Base-by-base conservation (phyloP, 176 grass and related monocot genomes). In the Phragmites australis region DNA sequence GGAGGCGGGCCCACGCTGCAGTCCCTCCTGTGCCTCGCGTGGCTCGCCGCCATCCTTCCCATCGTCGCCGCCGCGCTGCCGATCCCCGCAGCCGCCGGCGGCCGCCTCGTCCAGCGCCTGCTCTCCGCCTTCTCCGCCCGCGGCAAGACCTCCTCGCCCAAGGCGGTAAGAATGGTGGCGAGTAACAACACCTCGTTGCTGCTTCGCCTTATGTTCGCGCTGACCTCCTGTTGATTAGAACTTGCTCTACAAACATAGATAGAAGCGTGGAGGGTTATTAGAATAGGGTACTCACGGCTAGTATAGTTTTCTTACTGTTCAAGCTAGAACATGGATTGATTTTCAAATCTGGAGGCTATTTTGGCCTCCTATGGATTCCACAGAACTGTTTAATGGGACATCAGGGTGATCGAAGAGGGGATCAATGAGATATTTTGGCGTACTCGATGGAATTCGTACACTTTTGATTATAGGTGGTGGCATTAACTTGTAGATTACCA, bases 61-160 rank as follows among this genome's bases (percentile, higher is more conserved):
- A 88, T 92, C 74, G 12, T 63, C 44, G 72, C 57, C 61, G 86
- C 83, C 10, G 83, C 90, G 45, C 74, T 92, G 41, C 86, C 90
- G 8, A 54, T 92, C 60, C 86, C 86, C 22, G 31, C 53, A 10
- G 78, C 73, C 45, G 90, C 68, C 22, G 61, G 78, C 23, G 82
- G 78, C 22, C 60, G 83, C 47, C 13, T 89, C 37, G 23, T 86
- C 17, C 86, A 70, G 37, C 60, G 61, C n/a, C 46, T 92, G 12
- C 71, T 92, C 46, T 10, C 78, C 26, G 69, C 68, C 47, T 85
- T 88, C 75, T 61, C 86, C 40, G 65, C 69, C 60, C 75, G 86
- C 16, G 86, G 86, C 10, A 91, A 94, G 84, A 94, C 82, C 17
- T 74, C 84, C 0, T 54, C 75, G 9, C 81, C 87, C 45, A 81